Evolutionary conservation across 495 filamentous ascomycete genomes (phyloP).

Genomic region (Penicillium ucsense): DNA sequence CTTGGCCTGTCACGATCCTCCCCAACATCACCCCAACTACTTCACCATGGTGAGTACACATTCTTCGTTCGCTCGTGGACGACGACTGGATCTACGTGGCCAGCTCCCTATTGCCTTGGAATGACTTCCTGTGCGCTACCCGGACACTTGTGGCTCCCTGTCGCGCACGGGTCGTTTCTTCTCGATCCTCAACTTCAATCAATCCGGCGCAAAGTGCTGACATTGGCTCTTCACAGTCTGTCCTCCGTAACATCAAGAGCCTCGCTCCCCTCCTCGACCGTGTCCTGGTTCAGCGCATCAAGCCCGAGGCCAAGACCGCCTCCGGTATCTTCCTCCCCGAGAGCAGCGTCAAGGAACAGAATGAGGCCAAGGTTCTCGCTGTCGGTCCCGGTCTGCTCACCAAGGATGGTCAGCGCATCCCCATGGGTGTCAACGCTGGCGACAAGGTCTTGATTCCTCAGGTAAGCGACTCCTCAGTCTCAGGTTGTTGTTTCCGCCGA

Average conservation of each 20-base stretch:
- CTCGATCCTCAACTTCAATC: not conserved
- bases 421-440: constrained; percentile 68
- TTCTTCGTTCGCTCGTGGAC: not conserved
- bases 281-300: constrained; percentile 95
- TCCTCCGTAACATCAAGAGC: constrained; percentile 90
- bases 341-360: constrained; percentile 93
- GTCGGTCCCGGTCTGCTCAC: constrained; percentile 83
- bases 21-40: constrained; percentile 9
- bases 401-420: constrained; percentile 76
- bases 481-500: not conserved
- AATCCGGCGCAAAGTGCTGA: not conserved
- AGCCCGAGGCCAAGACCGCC: constrained; percentile 92
- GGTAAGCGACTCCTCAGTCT: constrained; percentile 44
- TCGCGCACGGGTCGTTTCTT: not conserved
- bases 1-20: constrained; percentile 7
- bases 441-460: constrained; percentile 96
- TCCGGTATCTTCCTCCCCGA: constrained; percentile 96
- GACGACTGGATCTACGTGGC: too few relatives aligned
- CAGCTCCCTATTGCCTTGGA: too few relatives aligned
- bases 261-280: constrained; percentile 96
- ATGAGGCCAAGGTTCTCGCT: constrained; percentile 91
- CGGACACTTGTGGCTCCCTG: too few relatives aligned
- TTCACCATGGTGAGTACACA: constrained; percentile 18
- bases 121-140: too few relatives aligned
- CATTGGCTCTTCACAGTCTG: constrained; percentile 24